These are phyloP conservation scores for Rhytidhysteron rufulum DNA, from an alignment of 2,329 filamentous ascomycete species.

Conservation along the genomic window DNA sequence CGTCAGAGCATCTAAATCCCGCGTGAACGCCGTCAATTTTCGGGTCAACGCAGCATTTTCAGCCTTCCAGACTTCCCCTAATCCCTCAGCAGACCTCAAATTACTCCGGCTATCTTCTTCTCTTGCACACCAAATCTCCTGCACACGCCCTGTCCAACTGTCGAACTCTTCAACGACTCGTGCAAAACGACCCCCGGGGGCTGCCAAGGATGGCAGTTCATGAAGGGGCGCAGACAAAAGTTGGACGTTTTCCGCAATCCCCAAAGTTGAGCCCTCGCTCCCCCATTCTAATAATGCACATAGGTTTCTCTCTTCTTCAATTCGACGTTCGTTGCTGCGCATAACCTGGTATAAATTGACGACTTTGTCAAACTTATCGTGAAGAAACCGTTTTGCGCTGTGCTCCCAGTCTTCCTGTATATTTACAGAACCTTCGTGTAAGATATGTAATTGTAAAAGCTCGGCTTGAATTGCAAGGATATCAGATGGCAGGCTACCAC, in stretches of 20 bases:
- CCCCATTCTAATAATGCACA: constrained; percentile 33
- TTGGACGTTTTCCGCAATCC: constrained; percentile 32
- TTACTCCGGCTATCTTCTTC: constrained; percentile 6
- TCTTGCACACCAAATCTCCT: constrained; percentile 22
- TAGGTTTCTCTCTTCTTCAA: constrained; percentile 34
- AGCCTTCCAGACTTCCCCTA: constrained; percentile 31
- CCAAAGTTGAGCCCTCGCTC: constrained; percentile 18
- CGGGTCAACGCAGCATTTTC: constrained; percentile 31
- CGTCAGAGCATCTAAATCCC: constrained; percentile 28
- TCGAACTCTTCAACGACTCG: constrained; percentile 28
- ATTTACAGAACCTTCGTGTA: constrained; percentile 25
- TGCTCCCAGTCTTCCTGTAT: constrained; percentile 26
- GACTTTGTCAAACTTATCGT: constrained; percentile 33
- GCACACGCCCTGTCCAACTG: constrained; percentile 27
- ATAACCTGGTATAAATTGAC: constrained; percentile 31
- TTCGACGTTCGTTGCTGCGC: constrained; percentile 32
- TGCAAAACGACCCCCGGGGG: constrained; percentile 28
- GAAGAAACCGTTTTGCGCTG: constrained; percentile 27
- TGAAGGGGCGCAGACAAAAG: constrained; percentile 32
- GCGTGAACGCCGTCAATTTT: constrained; percentile 27
- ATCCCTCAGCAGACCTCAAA: constrained; percentile 21
- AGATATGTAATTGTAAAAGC: constrained; percentile 35
- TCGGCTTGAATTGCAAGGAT: constrained; percentile 31
- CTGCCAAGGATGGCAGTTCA: constrained; percentile 31
- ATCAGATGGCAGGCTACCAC: constrained; percentile 23